Percentiles rank a stretch among this genome's conserved stretches.
Conservation (phyloP, 2,329 filamentous ascomycete species). For the Hypoxylon sp. region DNA sequence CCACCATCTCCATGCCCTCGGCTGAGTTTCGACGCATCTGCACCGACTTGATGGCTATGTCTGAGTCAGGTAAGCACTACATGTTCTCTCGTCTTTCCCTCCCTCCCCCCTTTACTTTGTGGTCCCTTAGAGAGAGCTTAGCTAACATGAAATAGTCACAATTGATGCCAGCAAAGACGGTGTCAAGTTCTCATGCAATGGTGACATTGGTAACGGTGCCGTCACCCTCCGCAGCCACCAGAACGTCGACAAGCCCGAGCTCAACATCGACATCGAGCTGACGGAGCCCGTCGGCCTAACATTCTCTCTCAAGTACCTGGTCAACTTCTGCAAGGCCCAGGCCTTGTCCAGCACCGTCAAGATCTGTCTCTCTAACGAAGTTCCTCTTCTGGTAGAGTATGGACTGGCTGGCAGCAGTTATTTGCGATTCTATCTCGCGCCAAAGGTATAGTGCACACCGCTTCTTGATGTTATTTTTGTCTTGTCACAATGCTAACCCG, state of each 20-base stretch:
- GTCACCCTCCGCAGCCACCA: constrained; percentile 90
- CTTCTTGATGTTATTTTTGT: not conserved
- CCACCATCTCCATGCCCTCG: constrained; percentile 88
- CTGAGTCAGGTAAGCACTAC: constrained; percentile 82
- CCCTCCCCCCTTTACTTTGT: not conserved
- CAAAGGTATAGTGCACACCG: constrained; percentile 76
- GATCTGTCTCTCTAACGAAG: constrained; percentile 94
- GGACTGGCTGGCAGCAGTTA: constrained; percentile 81
- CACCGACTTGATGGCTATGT: constrained; percentile 88
- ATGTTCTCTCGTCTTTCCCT: too few relatives aligned
- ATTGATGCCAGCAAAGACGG: constrained; percentile 98
- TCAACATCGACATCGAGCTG: constrained; percentile 88
- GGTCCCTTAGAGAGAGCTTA: constrained; percentile 1
- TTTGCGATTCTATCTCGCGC: constrained; percentile 95
- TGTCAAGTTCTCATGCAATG: constrained; percentile 91
- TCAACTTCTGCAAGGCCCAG: constrained; percentile 99
- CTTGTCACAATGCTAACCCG: constrained; percentile 47
- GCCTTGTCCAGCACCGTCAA: constrained; percentile 83
- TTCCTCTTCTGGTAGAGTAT: constrained; percentile 96
- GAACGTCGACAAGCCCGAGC: constrained; percentile 86
- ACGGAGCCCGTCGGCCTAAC: constrained; percentile 92
- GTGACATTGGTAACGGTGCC: constrained; percentile 94
- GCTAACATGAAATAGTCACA: constrained; percentile 67
- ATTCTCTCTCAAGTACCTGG: constrained; percentile 98
- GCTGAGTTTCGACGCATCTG: constrained; percentile 94